Percentiles rank a stretch among this genome's conserved stretches.
Conservation (phyloP, 495 filamentous ascomycete species). For the Usnea hakonensis region DNA sequence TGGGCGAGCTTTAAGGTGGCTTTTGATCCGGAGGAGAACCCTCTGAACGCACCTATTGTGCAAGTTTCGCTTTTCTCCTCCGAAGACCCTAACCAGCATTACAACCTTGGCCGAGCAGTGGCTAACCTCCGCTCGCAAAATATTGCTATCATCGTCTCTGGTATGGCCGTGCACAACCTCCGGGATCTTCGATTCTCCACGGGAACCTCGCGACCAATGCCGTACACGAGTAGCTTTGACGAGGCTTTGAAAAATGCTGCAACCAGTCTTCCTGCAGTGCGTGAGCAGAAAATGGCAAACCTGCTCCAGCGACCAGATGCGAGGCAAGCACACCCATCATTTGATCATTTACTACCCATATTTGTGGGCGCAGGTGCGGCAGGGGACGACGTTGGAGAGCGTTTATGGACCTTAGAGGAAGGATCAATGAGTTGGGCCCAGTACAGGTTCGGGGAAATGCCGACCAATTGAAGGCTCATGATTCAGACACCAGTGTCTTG, state of each 20-base stretch:
- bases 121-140: slow-evolving; percentile 60
- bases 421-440: slow-evolving; percentile 66
- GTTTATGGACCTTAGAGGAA: slow-evolving; percentile 59
- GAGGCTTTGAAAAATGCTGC: slow-evolving; percentile 68
- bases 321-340: slow-evolving; percentile 65
- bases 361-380: slow-evolving; percentile 68
- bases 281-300: slow-evolving; percentile 52
- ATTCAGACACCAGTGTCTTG: not conserved
- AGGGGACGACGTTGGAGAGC: slow-evolving; percentile 51
- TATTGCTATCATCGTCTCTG: slow-evolving; percentile 66
- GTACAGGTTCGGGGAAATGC: slow-evolving; percentile 63
- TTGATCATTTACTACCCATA: slow-evolving; percentile 76
- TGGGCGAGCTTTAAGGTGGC: slow-evolving; percentile 64
- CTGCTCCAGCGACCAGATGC: slow-evolving; percentile 59
- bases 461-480: slow-evolving; percentile 15
- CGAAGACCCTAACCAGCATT: slow-evolving; percentile 64
- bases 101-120: slow-evolving; percentile 62
- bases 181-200: slow-evolving; percentile 50
- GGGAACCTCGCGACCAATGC: slow-evolving; percentile 42
- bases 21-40: slow-evolving; percentile 66
- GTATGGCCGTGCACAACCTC: slow-evolving; percentile 86
- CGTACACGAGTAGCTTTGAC: slow-evolving; percentile 71
- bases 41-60: slow-evolving; percentile 68
- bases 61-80: slow-evolving; percentile 69
- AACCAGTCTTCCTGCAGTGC: slow-evolving; percentile 41